These are phyloP conservation scores for Geosmithia putterillii DNA, from an alignment of 2,329 filamentous ascomycete genomes.

Conservation along the genomic window DNA sequence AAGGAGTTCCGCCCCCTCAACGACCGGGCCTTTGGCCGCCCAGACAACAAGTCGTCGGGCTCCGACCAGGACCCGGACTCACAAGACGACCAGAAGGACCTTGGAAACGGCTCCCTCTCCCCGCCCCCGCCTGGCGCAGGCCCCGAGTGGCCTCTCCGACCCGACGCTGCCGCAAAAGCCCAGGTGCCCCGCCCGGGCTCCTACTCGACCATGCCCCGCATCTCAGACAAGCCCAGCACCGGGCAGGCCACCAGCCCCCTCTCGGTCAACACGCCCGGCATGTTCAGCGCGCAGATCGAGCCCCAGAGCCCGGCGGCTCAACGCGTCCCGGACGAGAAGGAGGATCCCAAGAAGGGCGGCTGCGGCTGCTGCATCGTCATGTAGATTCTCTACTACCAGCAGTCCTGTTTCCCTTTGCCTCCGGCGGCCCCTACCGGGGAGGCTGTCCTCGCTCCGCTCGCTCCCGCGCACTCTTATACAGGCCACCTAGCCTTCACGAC, in stretches of 20 bases:
- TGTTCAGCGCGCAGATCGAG: conserved; percentile 6
- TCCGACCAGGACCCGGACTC: too few relatives aligned
- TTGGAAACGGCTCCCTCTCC: conserved; percentile 8
- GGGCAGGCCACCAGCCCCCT: conserved; percentile 22
- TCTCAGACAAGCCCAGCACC: conserved; percentile 20
- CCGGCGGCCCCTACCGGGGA: too few relatives aligned
- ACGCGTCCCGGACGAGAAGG: conserved; percentile 3
- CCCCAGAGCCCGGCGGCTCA: conserved; percentile 8
- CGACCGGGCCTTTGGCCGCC: conserved; percentile 41
- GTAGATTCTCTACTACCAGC: conserved; percentile 16
- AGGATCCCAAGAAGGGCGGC: conserved; percentile 23
- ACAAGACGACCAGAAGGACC: conserved; percentile 10
- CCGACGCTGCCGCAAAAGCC: conserved; percentile 28
- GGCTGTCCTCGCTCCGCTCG: too few relatives aligned
- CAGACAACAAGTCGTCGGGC: too few relatives aligned
- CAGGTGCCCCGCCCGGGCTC: conserved; percentile 30
- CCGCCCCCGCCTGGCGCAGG: conserved; percentile 10
- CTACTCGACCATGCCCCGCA: conserved; percentile 54
- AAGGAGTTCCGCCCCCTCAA: conserved; percentile 77
- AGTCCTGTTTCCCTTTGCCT: too few relatives aligned
- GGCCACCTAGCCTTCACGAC: conserved; percentile 1
- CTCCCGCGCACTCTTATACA: too few relatives aligned
- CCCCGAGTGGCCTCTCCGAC: conserved; percentile 49
- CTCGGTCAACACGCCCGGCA: conserved; percentile 23
- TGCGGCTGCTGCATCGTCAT: conserved; percentile 40